Conservation (phyloP, 148 eudicot genomes). For the Chenopodium berlandieri region DNA sequence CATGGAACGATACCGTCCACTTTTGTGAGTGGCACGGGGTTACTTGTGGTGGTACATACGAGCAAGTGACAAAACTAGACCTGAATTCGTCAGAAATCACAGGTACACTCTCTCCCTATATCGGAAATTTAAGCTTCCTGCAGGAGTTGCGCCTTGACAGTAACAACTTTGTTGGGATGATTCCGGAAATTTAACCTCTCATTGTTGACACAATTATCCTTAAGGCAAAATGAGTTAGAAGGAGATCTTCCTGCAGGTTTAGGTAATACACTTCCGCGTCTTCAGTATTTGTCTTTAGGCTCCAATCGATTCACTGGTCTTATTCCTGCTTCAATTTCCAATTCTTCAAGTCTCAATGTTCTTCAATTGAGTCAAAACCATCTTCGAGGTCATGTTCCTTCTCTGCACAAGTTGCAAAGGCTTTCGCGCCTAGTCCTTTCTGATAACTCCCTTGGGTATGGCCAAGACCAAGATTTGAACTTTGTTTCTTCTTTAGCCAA, state of each 20-base stretch:
- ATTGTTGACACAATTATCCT: background rate
- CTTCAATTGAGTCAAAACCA: background rate
- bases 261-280: constrained; percentile 1
- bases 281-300: background rate
- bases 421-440: constrained; percentile 8
- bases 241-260: constrained; percentile 19
- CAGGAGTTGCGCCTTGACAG: background rate
- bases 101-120: constrained; percentile 15
- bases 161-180: constrained; percentile 17
- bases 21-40: constrained; percentile 22
- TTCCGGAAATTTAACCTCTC: constrained; percentile 20
- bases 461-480: constrained; percentile 23
- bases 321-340: constrained; percentile 13
- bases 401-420: constrained; percentile 1
- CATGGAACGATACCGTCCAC: constrained; percentile 11
- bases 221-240: background rate
- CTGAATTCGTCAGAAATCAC: background rate
- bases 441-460: constrained; percentile 31
- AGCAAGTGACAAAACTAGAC: background rate
- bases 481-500: constrained; percentile 37
- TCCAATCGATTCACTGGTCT: background rate
- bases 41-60: constrained; percentile 12
- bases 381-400: constrained; percentile 26
- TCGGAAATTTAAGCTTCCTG: constrained; percentile 25
- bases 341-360: background rate